Conservation (phyloP, 495 filamentous ascomycete species). For the Podospora didyma region DNA sequence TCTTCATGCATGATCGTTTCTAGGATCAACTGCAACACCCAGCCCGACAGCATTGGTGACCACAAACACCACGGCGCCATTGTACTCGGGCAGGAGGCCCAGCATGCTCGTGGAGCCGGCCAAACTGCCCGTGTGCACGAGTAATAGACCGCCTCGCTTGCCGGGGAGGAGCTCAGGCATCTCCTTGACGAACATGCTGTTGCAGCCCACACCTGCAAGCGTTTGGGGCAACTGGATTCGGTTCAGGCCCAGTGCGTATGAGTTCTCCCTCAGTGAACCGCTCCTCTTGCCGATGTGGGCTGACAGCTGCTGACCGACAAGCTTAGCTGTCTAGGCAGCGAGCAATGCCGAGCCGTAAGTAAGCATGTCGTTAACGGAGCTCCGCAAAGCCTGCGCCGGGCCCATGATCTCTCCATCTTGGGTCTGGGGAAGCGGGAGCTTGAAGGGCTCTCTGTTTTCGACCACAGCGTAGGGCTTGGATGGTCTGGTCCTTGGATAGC, state of each 20-base stretch:
- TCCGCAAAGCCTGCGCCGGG: background rate
- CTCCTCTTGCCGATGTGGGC: background rate
- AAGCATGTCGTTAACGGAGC: slow-evolving; percentile 2
- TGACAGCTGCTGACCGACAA: background rate
- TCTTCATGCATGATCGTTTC: background rate
- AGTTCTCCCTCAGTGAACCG: background rate
- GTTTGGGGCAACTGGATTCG: background rate
- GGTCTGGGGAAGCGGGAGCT: slow-evolving; percentile 8
- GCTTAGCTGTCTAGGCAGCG: background rate
- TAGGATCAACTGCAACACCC: background rate
- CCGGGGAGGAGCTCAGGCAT: background rate
- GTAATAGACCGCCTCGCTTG: background rate
- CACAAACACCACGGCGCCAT: background rate
- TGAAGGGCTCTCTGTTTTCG: background rate
- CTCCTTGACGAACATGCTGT: background rate
- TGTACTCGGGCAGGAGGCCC: background rate
- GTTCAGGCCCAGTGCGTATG: background rate
- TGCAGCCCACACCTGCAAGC: background rate
- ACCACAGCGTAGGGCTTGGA: slow-evolving; percentile 3
- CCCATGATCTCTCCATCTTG: slow-evolving; percentile 4
- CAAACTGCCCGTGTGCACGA: slow-evolving; percentile 1
- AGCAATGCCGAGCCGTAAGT: slow-evolving; percentile 2
- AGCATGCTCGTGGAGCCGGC: background rate
- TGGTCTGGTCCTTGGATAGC: background rate
- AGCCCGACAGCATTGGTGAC: background rate